A percentile compares a stretch with the other conserved stretches of the same genome.
phyloP scores from a whole-genome alignment of 163 green algal genomes.

The Chlorella variabilis region DNA sequence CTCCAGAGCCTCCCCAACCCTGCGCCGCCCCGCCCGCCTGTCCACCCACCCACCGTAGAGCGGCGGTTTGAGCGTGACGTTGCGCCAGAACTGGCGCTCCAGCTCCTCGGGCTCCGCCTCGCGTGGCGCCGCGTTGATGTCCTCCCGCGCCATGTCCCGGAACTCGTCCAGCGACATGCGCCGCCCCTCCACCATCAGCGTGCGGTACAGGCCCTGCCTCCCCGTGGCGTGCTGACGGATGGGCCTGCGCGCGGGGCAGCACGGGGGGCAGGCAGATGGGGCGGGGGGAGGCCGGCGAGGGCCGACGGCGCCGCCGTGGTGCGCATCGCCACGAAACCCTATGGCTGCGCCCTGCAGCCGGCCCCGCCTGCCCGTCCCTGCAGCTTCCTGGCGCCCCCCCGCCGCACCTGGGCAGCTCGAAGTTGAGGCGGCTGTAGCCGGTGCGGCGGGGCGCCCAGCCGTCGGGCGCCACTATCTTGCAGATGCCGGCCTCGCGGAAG shows the following conservation, averaged over 20 bases:
- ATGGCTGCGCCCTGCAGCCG: too few relatives aligned
- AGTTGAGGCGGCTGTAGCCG: conserved; percentile 59
- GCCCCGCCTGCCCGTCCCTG: background rate
- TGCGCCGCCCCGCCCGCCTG: too few relatives aligned
- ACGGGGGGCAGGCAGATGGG: too few relatives aligned
- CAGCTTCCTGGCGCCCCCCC: background rate
- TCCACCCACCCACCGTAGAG: conserved; percentile 61
- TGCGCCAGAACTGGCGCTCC: conserved; percentile 82
- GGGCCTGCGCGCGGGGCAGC: conserved; percentile 13
- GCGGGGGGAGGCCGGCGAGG: too few relatives aligned
- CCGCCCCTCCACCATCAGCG: conserved; percentile 65
- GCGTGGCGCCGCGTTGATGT: conserved; percentile 23
- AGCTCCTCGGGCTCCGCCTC: conserved; percentile 42
- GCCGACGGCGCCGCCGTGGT: too few relatives aligned
- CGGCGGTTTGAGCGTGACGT: conserved; percentile 68
- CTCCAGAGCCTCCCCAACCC: too few relatives aligned
- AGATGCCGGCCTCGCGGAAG: conserved; percentile 42
- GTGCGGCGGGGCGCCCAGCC: conserved; percentile 64
- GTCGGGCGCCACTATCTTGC: conserved; percentile 69
- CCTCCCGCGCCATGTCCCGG: conserved; percentile 33
- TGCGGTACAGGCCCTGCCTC: conserved; percentile 67
- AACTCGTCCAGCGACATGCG: conserved; percentile 47
- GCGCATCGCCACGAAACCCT: too few relatives aligned
- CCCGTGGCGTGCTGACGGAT: conserved; percentile 75
- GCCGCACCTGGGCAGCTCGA: conserved; percentile 51